These are phyloP conservation scores for Lagenidium sp. DNA, from an alignment of 352 stramenopile species.

Conservation along the genomic window DNA sequence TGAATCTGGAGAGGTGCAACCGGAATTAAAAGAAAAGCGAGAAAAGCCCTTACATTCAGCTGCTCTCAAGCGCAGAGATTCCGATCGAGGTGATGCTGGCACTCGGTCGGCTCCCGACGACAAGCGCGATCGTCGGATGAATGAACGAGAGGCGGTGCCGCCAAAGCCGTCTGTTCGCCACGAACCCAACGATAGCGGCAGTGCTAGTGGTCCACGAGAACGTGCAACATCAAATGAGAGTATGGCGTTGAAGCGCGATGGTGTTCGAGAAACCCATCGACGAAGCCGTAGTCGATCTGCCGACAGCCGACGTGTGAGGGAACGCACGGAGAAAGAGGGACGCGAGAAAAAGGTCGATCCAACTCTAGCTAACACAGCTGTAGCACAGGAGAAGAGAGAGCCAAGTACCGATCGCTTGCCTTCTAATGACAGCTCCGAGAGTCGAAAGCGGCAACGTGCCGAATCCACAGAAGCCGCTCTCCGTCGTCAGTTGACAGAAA, in stretches of 20 bases:
- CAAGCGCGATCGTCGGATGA: conserved; percentile 13
- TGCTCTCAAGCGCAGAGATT: conserved; percentile 2
- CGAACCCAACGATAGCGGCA: too few species aligned
- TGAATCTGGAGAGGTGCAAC: conserved; percentile 1
- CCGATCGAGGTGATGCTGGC: conserved; percentile 3
- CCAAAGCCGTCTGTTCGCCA: too few species aligned
- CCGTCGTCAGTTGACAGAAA: conserved; percentile 62
- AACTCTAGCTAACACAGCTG: not conserved
- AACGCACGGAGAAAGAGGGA: conserved; percentile 10
- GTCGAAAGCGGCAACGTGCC: conserved; percentile 39
- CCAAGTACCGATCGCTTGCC: too few species aligned
- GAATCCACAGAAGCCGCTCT: conserved; percentile 58
- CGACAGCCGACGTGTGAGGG: conserved; percentile 3
- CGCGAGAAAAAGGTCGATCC: conserved; percentile 2
- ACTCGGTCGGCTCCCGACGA: conserved; percentile 4
- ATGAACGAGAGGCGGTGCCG: conserved; percentile 10
- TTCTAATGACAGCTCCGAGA: too few species aligned
- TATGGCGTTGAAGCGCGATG: conserved; percentile 9
- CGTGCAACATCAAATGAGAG: conserved; percentile 1
- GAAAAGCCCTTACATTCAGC: not conserved
- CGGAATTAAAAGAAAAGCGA: too few species aligned
- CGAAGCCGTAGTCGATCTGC: conserved; percentile 16
- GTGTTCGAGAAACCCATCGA: conserved; percentile 2
- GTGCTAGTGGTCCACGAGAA: too few species aligned
- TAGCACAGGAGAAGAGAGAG: conserved; percentile 5